A percentile compares a stretch with the other conserved stretches of the same genome.
phyloP scores from a whole-genome alignment of 73 alveolate species.

The Symbiodinium natans region DNA sequence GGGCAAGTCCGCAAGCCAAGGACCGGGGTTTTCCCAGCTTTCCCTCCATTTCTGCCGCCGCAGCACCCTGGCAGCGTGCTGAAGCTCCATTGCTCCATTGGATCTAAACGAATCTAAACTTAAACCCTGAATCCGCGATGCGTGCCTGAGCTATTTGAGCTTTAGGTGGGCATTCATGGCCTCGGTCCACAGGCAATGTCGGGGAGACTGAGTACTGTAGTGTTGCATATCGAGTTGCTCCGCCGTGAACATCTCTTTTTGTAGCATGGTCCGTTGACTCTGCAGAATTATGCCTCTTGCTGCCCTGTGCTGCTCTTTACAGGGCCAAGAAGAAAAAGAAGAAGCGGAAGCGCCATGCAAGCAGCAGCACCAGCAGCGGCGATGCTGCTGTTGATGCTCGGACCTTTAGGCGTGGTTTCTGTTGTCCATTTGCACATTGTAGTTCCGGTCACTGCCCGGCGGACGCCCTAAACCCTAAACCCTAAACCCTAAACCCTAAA shows the following conservation, averaged over 20 bases:
- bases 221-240: too few relatives aligned
- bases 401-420: not conserved
- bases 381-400: not conserved
- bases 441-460: too few relatives aligned
- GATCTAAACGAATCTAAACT: too few relatives aligned
- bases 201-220: too few relatives aligned
- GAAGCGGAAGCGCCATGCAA: not conserved
- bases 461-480: too few relatives aligned
- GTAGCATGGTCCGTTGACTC: not conserved
- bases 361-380: not conserved
- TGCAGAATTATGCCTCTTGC: not conserved
- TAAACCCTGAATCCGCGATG: too few relatives aligned
- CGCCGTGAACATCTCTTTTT: too few relatives aligned
- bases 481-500: too few relatives aligned
- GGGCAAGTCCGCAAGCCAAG: not conserved
- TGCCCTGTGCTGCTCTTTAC: not conserved
- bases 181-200: not conserved
- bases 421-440: not conserved
- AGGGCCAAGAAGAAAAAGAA: not conserved
- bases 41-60: not conserved
- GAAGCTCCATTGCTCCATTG: too few relatives aligned
- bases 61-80: not conserved
- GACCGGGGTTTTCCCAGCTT: not conserved
- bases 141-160: not conserved
- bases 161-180: not conserved